Base-by-base conservation (phyloP, 768 basidiomycete species). In the Tephrocybe rancida region DNA sequence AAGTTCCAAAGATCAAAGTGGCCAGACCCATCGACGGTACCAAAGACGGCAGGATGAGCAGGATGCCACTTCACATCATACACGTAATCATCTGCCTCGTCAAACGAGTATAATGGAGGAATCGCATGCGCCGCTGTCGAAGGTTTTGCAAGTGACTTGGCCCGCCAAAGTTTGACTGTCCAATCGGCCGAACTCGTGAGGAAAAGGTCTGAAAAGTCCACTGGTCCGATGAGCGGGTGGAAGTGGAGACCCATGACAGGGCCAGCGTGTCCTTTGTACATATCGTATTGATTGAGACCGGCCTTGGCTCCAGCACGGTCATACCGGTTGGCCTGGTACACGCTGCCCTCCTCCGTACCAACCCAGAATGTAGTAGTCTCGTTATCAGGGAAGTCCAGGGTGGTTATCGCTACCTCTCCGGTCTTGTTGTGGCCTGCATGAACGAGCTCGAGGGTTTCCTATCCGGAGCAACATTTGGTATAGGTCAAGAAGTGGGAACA, bases 31-130 rank as follows among this genome's bases (percentile, higher is more conserved):
- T 98, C 95, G 2, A 92, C 97, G 3, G 86, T 86, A 19, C 92
- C 95, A 67, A 98, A 99, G 43, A 95, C 57, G 1, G 96, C 94
- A 13, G 97, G 97, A 71, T 99, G 95, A 13, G 84, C 78, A 5
- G 96, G 95, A 67, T 99, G 97, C 97, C 97, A 99, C 68, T 89
- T 92, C 42, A 93, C 95, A 73, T 98, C 97, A 72, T 97, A 98
- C 9, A 99, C 96, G 67, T 98, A 98, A 69, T 99, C 97, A 66
- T 95, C 94, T 11, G 95, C 92, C 70, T 98, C 96, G 60, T 99
- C 96, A 64, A 99, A 98, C 35, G 92, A 94, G 67, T 95, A 90
- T 21, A 98, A 61, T 2, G 96, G 92, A 0, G 82, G 41, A n/a
- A 95, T 77, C 16, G 70, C 68, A 59, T 84, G 81, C 16, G 75